Base-by-base conservation (phyloP, 2,329 filamentous ascomycete species). In the Trichoderma oligosporum region DNA sequence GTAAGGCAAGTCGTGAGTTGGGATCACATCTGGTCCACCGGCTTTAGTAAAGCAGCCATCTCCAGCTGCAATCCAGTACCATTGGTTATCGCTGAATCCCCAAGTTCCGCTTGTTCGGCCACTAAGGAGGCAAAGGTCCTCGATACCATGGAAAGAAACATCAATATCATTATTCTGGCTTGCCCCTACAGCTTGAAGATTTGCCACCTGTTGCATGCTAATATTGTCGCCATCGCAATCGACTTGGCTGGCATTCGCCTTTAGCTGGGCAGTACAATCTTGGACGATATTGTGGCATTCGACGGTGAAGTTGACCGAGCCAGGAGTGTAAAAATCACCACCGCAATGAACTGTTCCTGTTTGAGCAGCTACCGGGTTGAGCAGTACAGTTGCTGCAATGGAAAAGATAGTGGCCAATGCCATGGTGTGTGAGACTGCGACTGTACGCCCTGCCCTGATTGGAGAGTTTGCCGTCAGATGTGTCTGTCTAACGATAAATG, bases 161-260 rank as follows among this genome's bases (percentile, higher is more conserved):
- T 20, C 29, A 11, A 38, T 22, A 20, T 57, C 39, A 45, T 36
- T 41, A 25, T 52, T 59, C 8, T 18, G 45, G 24, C 29, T 38
- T 4, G 57, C 20, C 3, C 52, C 52, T 1, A n/a, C 29, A 12
- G 44, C 44, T 44, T 22, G 33, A 12, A 27, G 36, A 8, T 52
- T 59, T 14, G 45, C 39, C 9, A 57, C 54, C 20, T 60, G 58
- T 33, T 60, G 53, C 58, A 60, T 52, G 11, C 24, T 35, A n/a
- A 57, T 18, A 29, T 46, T 46, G 29, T 18, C 45, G 35, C 35
- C 46, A 45, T 35, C 31, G 53, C 45, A 57, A 29, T 52, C 27
- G 4, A 57, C 46, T 6, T 33, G 27, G 5, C 27, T 53, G 9
- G 57, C 20, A 31, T 45, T 39, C 38, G 54, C 58, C n/a, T 35